Base-by-base conservation (phyloP, 208 protist species). In the Wallacemonas sp. region DNA sequence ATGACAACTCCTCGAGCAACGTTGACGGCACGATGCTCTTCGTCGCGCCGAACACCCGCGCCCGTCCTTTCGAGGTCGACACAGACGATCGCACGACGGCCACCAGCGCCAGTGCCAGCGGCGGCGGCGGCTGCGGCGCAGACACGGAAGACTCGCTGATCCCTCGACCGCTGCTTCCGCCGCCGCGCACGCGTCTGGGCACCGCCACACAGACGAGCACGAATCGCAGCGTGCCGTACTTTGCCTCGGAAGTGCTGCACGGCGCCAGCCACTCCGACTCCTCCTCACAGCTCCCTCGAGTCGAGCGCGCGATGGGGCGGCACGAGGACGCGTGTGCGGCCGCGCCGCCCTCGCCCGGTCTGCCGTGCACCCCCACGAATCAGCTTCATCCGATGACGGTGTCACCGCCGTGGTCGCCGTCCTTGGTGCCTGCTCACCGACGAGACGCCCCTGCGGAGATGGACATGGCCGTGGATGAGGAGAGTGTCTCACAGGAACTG, bases 241-340 rank as follows among this genome's bases (percentile, higher is more conserved):
- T 59, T 41, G 52, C 52, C 31, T 41, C 52, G 4, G 31, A 33
- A 14, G 32, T 59, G 14, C 32, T 59, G 7, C 31, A 59, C 52
- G 52, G 52, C 18, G 52, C 52, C 29, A 59, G 52, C 22, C 52
- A 59, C 32, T 59, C 52, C 3, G 52, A 59, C 52, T 59, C 52
- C 14, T 59, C 52, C 16, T 59, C 52, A 4, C 52, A 25, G 32
- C 52, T 59, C 7, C 14, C 52, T 5, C 52, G 52, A 8, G 44
- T 16, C 5, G 44, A 49, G 11, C 44, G 44, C 44, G 44, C n/a
- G 20, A 12, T 23, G 44, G 25, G 7, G 10, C 48, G 18, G 3
- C 48, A 55, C 26, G 52, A 59, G 32, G 52, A 59, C 31, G 52
- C 52, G 4, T 59, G 52, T 22, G 26, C n/a, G 18, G 42, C 16